Base-by-base conservation (phyloP, 1,284 basidiomycete species). In the Tilletia setariae region DNA sequence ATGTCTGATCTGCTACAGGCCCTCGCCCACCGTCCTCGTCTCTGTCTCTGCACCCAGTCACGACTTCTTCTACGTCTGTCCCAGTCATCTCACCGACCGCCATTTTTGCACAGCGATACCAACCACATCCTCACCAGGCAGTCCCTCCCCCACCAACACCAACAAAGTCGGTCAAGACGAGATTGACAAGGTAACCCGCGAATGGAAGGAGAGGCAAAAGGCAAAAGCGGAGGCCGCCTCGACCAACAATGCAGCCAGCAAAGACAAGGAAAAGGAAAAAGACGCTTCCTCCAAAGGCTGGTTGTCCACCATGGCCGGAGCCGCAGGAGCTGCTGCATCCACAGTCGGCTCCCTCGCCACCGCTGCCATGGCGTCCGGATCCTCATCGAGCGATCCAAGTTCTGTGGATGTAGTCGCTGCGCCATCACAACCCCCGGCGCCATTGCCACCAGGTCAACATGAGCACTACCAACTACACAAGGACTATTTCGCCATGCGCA, bases 51-150 rank as follows among this genome's bases (percentile, higher is more conserved):
- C 73, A n/a, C 76, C 76, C 3, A 66, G 63, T 25, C 62, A 69
- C 16, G 79, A 80, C 65, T 79, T 77, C 63, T 68, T 79, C 70
- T 78, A 76, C 65, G 64, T 76, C 68, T 80, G 79, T 56, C 65
- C 67, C 44, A 69, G 73, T 0, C 77, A 79, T 47, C 65, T 78
- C 11, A 66, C 67, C 25, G 78, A 80, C 62, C 70, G 73, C 3
- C 71, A 76, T 30, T 79, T 79, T 64, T 76, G 76, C 1, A 72
- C 63, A 9, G 23, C 46, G 16, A 30, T 65, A 9, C 56, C 56
- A 7, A 40, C 56, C 9, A 25, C 56, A 32, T 25, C 32, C 30
- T 47, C 19, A 44, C 11, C 30, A 25, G 6, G 30, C 19, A 63
- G 30, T 40, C 11, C 23, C 25, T 21, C 65, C 4, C 43, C 51